phyloP scores from a whole-genome alignment of 495 filamentous ascomycete species.

The Halenospora varia region DNA sequence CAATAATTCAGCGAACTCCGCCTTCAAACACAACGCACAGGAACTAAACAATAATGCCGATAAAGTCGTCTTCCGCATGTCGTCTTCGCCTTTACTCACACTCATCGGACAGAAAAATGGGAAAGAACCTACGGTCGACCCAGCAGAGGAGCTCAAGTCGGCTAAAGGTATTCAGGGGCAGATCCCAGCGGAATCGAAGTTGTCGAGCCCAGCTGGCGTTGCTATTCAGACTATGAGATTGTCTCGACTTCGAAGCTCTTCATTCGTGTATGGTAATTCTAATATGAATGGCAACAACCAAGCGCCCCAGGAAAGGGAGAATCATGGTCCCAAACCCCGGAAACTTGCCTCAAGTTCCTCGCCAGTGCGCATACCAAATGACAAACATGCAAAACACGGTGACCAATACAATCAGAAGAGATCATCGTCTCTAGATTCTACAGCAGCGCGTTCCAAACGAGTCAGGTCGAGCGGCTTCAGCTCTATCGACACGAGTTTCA shows the following conservation, averaged over 20 bases:
- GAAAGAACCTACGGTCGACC: neutral
- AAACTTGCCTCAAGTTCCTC: neutral
- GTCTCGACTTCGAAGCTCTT: neutral
- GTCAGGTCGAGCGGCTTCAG: conserved; percentile 3
- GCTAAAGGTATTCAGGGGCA: neutral
- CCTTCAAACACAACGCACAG: conserved; percentile 8
- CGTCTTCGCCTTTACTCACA: neutral
- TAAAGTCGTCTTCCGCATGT: conserved; percentile 18
- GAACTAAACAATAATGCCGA: conserved; percentile 20
- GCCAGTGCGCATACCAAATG: neutral
- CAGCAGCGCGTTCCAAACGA: neutral
- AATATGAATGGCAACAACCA: neutral
- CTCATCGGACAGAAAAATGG: neutral
- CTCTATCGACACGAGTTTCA: conserved; percentile 25
- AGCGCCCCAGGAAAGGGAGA: neutral
- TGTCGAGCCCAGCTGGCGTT: neutral
- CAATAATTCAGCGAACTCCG: conserved; percentile 5
- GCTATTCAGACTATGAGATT: neutral
- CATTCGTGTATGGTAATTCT: neutral
- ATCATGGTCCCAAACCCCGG: neutral
- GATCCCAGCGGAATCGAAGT: neutral
- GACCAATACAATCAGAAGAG: neutral
- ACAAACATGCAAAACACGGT: neutral
- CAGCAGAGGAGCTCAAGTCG: neutral
- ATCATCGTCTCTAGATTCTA: neutral